Conservation (phyloP, 1,284 basidiomycete genomes). For the Neonothopanus nambi region DNA sequence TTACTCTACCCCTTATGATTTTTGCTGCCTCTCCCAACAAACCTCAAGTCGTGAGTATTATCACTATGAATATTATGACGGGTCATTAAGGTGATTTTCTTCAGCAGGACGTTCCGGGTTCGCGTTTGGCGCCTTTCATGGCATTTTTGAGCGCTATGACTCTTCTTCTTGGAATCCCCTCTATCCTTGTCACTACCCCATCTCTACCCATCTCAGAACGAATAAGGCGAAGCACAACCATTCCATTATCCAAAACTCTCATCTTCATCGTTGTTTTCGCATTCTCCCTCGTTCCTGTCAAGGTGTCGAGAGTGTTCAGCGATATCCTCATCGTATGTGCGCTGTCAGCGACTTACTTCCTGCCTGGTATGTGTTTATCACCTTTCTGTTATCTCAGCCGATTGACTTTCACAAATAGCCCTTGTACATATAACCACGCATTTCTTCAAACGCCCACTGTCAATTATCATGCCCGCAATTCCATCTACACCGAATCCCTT, state of each 20-base stretch:
- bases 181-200: constrained; percentile 56
- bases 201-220: constrained; percentile 45
- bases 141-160: constrained; percentile 49
- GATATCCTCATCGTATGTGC: constrained; percentile 50
- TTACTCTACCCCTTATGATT: constrained; percentile 61
- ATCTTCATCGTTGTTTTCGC: constrained; percentile 39
- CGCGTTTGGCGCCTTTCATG: constrained; percentile 33
- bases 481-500: constrained; percentile 29
- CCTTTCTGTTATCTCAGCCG: background rate
- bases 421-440: constrained; percentile 66
- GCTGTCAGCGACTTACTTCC: constrained; percentile 55
- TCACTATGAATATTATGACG: constrained; percentile 4
- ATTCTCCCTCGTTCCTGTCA: constrained; percentile 44
- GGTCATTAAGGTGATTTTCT: constrained; percentile 11
- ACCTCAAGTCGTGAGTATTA: constrained; percentile 41
- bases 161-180: constrained; percentile 59
- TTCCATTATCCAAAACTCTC: constrained; percentile 50
- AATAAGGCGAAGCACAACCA: constrained; percentile 41
- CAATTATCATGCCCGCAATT: constrained; percentile 61
- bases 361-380: constrained; percentile 49
- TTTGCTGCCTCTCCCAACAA: constrained; percentile 45
- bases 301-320: constrained; percentile 37
- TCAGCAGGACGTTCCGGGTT: constrained; percentile 29
- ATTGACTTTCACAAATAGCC: constrained; percentile 31
- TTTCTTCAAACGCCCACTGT: constrained; percentile 66